Base-by-base conservation (phyloP, 2,329 filamentous ascomycete genomes). In the Cladophialophora yegresii region DNA sequence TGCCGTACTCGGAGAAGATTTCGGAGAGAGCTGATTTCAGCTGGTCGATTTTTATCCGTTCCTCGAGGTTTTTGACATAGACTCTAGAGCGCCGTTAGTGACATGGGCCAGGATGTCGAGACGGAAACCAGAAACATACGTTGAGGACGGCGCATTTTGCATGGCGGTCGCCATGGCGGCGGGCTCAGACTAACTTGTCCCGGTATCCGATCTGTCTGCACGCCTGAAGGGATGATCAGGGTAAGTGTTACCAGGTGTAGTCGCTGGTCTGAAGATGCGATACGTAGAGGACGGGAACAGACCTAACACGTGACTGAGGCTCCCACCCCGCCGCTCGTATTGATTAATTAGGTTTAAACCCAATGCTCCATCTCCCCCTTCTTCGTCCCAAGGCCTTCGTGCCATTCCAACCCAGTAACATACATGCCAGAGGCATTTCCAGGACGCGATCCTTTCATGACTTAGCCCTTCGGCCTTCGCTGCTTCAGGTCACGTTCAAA, bases 1-100 rank as follows among this genome's bases (percentile, higher is more conserved):
- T 88, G 68, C 95, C 95, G 77, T 95, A 97, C 77, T 96, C 91
- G 68, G 87, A 87, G 79, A 98, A 98, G 73, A 98, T 84, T 68
- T 88, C 87, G 23, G 79, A 80, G 16, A 99, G 83, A 0, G 90
- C 85, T 70, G 89, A 85, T 69, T 88, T 90, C 60, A 98, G 83
- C 9, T 86, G 79, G 36, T 92, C 89, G 63, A 91, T 83, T 77
- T 96, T 96, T 77, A 96, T 88, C 74, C 90, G 87, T 82, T 98
- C 95, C 79, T 97, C 91, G 64, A 99, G 87, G 76, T 97, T 97
- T 73, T 89, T 90, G 68, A 85, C 81, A 60, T 71, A 72, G 16
- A 69, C 68, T 23, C 67, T 65, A 54, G 22, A 54, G 20, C 32
- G 12, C 28, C 9, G 51, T 54, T 54, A 26, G 45, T 22, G 23